Percentiles rank a stretch among this genome's conserved stretches.
These are phyloP conservation scores for Wallacemonas rigidus DNA, from an alignment of 208 protist genomes.

Conservation along the genomic window DNA sequence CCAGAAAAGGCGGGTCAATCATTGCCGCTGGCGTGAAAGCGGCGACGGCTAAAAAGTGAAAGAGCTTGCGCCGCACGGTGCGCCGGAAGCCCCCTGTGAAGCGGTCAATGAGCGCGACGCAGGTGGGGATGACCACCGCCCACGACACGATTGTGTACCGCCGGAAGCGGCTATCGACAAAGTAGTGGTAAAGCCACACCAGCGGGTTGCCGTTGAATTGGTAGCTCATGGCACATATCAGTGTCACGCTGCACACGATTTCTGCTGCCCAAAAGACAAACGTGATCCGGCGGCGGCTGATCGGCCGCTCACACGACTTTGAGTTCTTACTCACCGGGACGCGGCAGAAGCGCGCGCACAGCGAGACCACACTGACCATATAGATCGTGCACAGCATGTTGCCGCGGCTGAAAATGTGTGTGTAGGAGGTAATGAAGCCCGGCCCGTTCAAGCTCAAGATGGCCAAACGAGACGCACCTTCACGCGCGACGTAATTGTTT, in stretches of 20 bases:
- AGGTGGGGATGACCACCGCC: slow-evolving; percentile 49
- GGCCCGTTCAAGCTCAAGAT: slow-evolving; percentile 42
- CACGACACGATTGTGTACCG: slow-evolving; percentile 58
- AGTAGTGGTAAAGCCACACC: slow-evolving; percentile 72
- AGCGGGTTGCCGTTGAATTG: slow-evolving; percentile 63
- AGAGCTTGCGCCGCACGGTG: slow-evolving; percentile 83
- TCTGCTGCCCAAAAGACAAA: slow-evolving; percentile 56
- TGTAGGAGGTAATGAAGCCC: slow-evolving; percentile 64
- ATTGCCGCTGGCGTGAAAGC: slow-evolving; percentile 78
- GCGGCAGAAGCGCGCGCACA: slow-evolving; percentile 51
- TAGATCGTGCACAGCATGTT: slow-evolving; percentile 68
- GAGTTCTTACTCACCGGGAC: slow-evolving; percentile 68
- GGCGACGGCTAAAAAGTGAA: slow-evolving; percentile 85
- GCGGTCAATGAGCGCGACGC: slow-evolving; percentile 52
- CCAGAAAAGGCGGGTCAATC: slow-evolving; percentile 82
- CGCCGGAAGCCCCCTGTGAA: slow-evolving; percentile 43
- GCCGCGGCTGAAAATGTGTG: slow-evolving; percentile 71
- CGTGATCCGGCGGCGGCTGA: slow-evolving; percentile 68
- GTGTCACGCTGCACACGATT: slow-evolving; percentile 30
- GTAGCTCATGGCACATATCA: slow-evolving; percentile 48
- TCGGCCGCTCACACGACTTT: slow-evolving; percentile 63
- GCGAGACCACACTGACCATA: slow-evolving; percentile 36
- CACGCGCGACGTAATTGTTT: slow-evolving; percentile 63
- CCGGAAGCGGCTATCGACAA: slow-evolving; percentile 62
- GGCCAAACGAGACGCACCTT: slow-evolving; percentile 33